phyloP scores from a whole-genome alignment of 768 basidiomycete genomes.

The Xanthoconium purpureum region DNA sequence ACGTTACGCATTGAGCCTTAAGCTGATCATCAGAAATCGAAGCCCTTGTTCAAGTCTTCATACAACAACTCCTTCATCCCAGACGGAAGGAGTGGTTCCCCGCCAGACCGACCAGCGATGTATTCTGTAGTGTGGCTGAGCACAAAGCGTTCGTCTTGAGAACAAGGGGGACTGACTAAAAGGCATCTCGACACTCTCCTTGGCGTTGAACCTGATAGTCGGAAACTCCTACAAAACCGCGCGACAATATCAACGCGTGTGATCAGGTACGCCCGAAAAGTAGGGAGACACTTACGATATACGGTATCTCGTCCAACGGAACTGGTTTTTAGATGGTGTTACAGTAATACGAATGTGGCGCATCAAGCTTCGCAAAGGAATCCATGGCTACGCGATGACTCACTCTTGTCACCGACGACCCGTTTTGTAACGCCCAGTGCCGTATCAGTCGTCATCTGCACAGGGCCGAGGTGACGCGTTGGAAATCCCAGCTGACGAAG shows the following conservation, averaged over 20 bases:
- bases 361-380: background rate
- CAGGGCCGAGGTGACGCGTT: slow-evolving; percentile 73
- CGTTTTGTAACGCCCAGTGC: slow-evolving; percentile 88
- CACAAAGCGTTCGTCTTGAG: background rate
- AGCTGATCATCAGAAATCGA: slow-evolving; percentile 48
- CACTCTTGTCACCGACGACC: slow-evolving; percentile 71
- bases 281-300: slow-evolving; percentile 46
- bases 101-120: slow-evolving; percentile 41
- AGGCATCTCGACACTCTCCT: slow-evolving; percentile 97
- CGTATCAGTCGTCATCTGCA: slow-evolving; percentile 99
- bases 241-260: background rate
- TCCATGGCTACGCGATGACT: slow-evolving; percentile 13
- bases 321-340: slow-evolving; percentile 33
- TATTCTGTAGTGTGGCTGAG: slow-evolving; percentile 39
- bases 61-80: slow-evolving; percentile 88
- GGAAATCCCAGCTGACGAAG: slow-evolving; percentile 86
- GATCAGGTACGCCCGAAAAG: background rate
- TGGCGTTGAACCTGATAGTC: slow-evolving; percentile 80
- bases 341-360: background rate
- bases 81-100: slow-evolving; percentile 74
- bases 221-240: slow-evolving; percentile 70
- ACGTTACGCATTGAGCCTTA: too few relatives aligned
- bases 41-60: slow-evolving; percentile 82
- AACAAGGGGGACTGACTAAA: slow-evolving; percentile 60
- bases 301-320: slow-evolving; percentile 68